Evolutionary conservation across 2,329 filamentous ascomycete genomes (phyloP), one percentile per base, ranked within the genome.

Genomic region (Beauveria varroae): DNA sequence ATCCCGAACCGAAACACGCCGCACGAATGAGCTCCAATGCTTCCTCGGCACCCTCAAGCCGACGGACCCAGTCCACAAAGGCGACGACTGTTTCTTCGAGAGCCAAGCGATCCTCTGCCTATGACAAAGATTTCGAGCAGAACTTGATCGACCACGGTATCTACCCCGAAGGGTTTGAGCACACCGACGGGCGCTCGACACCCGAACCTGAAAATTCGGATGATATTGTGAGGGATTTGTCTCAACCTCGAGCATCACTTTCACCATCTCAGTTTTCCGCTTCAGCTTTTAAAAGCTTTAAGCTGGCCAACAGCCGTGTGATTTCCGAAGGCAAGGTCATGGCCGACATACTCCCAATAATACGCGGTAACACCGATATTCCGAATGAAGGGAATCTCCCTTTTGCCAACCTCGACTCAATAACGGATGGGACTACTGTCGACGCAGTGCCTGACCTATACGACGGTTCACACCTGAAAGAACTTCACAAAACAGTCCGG

Each of bases 111-210:
- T 68, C 65, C 30, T 64, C 65, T 51, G 62, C 67, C 1, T 74
- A 75, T 63, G 64, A 72, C 64, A 65, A 66, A 49, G 64, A 67
- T 61, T 77, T 76, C 65, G 68, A 74, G 57, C 70, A 73, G 60
- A 68, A 74, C 55, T 64, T 78, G 49, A 71, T 72, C 59, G 71
- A 78, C 60, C 52, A 70, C 64, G 61, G 61, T n/a, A 63, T 77
- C 46, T 71, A 73, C 57, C 64, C 71, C 3, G 16, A 56, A 5
- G 53, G 53, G 12, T 46, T 22, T 6, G 24, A 56, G 9, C 24
- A 56, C 24, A 28, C 18, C 4, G 53, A 56, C 34, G n/a, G 12
- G 12, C 22, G 24, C 34, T 54, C 34, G 18, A 56, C 50, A 20
- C 67, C 41, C 2, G 53, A 56, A 9, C 53, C 53, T 26, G 18